phyloP scores from a whole-genome alignment of 305 asterid species.

The Solanum hybrid region DNA sequence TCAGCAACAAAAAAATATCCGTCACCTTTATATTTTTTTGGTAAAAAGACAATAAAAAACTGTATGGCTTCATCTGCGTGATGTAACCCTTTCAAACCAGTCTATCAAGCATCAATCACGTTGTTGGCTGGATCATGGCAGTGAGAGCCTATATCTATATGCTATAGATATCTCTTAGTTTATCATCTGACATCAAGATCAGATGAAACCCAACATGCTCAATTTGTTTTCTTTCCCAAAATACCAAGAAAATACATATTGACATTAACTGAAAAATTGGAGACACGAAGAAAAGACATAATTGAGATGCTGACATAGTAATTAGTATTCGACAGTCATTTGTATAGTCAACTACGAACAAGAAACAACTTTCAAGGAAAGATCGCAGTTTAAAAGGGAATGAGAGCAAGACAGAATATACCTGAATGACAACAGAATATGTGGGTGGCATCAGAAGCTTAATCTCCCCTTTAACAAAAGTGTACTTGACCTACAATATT shows the following conservation, averaged over 20 bases:
- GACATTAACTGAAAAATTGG: not conserved
- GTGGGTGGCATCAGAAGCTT: conserved; percentile 74
- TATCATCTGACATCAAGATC: not conserved
- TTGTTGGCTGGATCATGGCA: not conserved
- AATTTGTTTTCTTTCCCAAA: not conserved
- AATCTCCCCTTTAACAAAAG: conserved; percentile 43
- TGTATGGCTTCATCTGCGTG: not conserved
- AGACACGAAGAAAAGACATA: not conserved
- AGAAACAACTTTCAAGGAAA: not conserved
- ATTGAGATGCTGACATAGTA: not conserved
- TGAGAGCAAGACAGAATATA: conserved; percentile 1
- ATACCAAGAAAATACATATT: not conserved
- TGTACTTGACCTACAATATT: conserved; percentile 54
- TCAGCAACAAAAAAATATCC: not conserved
- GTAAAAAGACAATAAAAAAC: not conserved
- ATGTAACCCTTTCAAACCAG: not conserved
- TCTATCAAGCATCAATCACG: not conserved
- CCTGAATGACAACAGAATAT: conserved; percentile 82
- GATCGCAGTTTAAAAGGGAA: not conserved
- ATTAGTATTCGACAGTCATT: not conserved
- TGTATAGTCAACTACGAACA: not conserved
- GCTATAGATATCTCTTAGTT: not conserved
- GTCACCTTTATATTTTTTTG: not conserved
- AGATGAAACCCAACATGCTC: not conserved
- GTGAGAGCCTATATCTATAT: not conserved